Conservation (phyloP, 805 yeast genomes). For the Myxozyma udenii region DNA sequence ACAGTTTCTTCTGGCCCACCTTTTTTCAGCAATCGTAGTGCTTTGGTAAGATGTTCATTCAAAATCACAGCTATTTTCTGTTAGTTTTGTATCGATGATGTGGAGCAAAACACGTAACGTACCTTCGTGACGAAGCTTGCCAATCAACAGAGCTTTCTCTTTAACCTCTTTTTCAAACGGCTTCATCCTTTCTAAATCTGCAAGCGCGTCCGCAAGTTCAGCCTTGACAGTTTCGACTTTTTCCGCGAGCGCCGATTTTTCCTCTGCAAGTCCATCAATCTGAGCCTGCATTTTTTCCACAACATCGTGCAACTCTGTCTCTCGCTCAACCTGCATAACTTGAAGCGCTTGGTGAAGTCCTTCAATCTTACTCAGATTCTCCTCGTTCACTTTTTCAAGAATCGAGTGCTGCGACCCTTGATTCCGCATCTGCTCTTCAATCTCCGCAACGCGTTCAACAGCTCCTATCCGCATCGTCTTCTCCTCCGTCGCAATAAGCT, state of each 20-base stretch:
- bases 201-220: constrained; percentile 17
- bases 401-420: constrained; percentile 28
- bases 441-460: constrained; percentile 32
- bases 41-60: constrained; percentile 94
- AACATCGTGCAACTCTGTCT: constrained; percentile 38
- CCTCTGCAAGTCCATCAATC: constrained; percentile 17
- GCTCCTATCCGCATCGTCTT: constrained; percentile 29
- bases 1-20: constrained; percentile 45
- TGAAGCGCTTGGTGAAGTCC: constrained; percentile 38
- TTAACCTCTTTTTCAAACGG: constrained; percentile 54
- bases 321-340: constrained; percentile 31
- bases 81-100: not conserved
- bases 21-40: constrained; percentile 76
- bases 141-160: constrained; percentile 75
- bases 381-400: constrained; percentile 7
- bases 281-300: constrained; percentile 31
- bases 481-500: constrained; percentile 40
- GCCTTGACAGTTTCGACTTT: constrained; percentile 11
- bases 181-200: constrained; percentile 33
- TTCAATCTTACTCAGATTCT: constrained; percentile 29
- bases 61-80: constrained; percentile 64
- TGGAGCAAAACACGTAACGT: not conserved
- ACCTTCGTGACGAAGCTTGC: constrained; percentile 83
- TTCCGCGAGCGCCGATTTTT: constrained; percentile 38
- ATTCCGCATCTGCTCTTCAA: constrained; percentile 36